Evolutionary conservation across 768 basidiomycete species (phyloP), one percentile per base, ranked within the genome.

Genomic region (Tylopilus vinaceipallidus): DNA sequence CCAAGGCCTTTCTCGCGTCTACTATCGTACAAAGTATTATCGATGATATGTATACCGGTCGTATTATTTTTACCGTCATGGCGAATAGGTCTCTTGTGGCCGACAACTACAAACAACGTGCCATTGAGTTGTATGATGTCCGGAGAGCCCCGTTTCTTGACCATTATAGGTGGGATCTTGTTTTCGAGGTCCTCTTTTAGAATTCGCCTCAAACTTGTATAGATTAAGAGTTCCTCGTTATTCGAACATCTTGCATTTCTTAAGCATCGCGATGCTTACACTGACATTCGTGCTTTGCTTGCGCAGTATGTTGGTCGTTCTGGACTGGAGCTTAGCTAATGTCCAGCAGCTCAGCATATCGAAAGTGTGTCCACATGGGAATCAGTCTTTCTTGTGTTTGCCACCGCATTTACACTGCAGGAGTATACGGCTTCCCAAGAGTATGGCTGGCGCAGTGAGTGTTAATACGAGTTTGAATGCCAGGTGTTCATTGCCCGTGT

Each of bases 361-460:
- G 59, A 75, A 0, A 58, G 66, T 10, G 53, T 86, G 42, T 82
- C 80, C 23, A 56, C 67, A 7, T 86, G 84, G 73, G 94, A 97
- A 62, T 62, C 74, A 17, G 69, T 82, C 10, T 95, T 95, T 62
- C 77, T 91, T 42, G 57, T 93, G 12, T 85, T 91, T 56, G 85
- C 84, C 0, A 69, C 75, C 5, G 91, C 91, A 2, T 93, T 95
- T 57, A 72, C 84, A 4, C 66, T 97, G 33, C 88, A 89, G 52
- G 93, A 95, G 67, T 94, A 95, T 64, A 91, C 92, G 0, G 81
- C 90, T 5, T 81, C 86, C 1, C 89, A 81, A 42, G 91, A 94
- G 65, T 84, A 94, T 60, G 91, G 93, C 22, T 93, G 88, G 89
- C 78, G 80, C 38, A 84, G 91, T 91, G 60, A 70, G 90, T 75